Base-by-base conservation (phyloP, 2,329 filamentous ascomycete species). In the Aspergillus quadrilineatus region DNA sequence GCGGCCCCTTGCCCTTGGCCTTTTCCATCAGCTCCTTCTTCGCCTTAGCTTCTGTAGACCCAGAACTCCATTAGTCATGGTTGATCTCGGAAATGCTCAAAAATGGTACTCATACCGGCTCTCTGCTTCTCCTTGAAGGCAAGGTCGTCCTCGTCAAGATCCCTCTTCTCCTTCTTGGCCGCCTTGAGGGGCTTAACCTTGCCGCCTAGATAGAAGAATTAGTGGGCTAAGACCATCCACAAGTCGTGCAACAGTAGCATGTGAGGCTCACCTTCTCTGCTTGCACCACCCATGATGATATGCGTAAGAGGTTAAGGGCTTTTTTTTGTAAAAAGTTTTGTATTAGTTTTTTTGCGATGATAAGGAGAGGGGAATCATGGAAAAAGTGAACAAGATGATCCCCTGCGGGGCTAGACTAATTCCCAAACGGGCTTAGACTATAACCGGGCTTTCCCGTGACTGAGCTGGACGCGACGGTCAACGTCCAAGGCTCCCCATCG, bases 161-260 rank as follows among this genome's bases (percentile, higher is more conserved):
- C 92, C 76, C 88, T 89, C 72, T 82, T 81, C 53, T 84, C 82
- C 84, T 93, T 95, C 87, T 96, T 97, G 60, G 90, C 81, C 65
- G 88, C 84, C 87, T 96, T 97, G 77, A 91, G 80, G 66, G 89
- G 89, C 84, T 92, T 91, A 66, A 79, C 85, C 82, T 92, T 92
- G 81, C 89, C 89, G 74, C 88, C 89, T 92, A 50, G 61, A 58
- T 63, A 59, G 65, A 15, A 29, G 7, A 12, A 28, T 47, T 47
- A 47, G 44, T 10, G 28, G 15, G 22, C 28, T 28, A 6, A n/a
- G 12, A 45, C 26, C n/a, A 15, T 9, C 8, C 2, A 12, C 2
- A 45, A 26, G 10, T 3, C 15, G 12, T 12, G 7, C 6, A 12
- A n/a, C 10, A 14, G 1, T 6, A 3, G 14, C 12, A 26, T 22